Evolutionary conservation across 2,329 filamentous ascomycete genomes (phyloP), one percentile per base, ranked within the genome.

Genomic region (Curvularia verruculosa): DNA sequence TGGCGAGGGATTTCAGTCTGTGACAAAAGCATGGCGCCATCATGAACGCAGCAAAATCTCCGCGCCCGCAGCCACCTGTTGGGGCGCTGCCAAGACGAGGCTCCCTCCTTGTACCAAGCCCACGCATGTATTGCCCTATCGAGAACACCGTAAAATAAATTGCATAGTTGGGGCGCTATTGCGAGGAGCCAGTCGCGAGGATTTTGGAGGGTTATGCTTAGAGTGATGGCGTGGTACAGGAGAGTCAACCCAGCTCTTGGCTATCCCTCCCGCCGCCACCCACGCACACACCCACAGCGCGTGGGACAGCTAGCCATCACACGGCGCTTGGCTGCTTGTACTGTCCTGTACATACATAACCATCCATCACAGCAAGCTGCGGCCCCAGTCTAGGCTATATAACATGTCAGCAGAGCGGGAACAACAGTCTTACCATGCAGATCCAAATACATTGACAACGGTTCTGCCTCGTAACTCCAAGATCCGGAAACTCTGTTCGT

Each of bases 371-470:
- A 63, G 60, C 65, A 64, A 64, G 58, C 54, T 58, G 64, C 61
- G 60, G 54, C 59, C 51, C 36, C 55, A 64, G 66, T 59, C 59
- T 63, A 61, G 56, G 59, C 59, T 37, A 36, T 36, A 36, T n/a
- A 6, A n/a, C n/a, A 18, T 48, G 43, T 60, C 47, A 51, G 44
- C 63, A 54, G 57, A 5, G 39, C 39, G 57, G 61, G 56, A 62
- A 56, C 29, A 50, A 58, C 54, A 48, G 31, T 48, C 45, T 15
- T 48, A 21, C 52, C 29, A 34, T 54, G 24, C 26, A 31, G 37
- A 18, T 65, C 50, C 49, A 68, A 60, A 65, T 64, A 67, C 58
- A 51, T 68, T 63, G 66, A 65, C 67, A 49, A 63, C 64, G 60
- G 61, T 67, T 65, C 67, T 60, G 65, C 64, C 65, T 70, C 48